Percentiles rank a stretch among this genome's conserved stretches.
Conservation (phyloP, 192 early-diverging fungal species). For the Lunasporangiospora selenospora region DNA sequence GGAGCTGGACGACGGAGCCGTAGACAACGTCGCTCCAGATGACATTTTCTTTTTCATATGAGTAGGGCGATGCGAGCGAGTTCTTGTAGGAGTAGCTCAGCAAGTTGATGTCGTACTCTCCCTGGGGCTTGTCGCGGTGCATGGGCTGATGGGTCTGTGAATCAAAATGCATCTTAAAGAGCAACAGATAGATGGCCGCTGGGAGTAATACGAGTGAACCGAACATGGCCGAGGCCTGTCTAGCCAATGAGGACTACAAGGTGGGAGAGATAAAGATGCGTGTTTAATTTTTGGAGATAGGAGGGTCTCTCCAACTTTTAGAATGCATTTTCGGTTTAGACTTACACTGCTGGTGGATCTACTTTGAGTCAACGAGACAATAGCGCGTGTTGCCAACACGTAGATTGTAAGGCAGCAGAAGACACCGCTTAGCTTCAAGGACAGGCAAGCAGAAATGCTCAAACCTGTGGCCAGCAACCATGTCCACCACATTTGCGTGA, state of each 20-base stretch:
- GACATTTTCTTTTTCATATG: conserved; percentile 1
- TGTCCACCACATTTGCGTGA: not conserved
- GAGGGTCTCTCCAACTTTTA: too few species aligned
- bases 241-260: too few species aligned
- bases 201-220: not conserved
- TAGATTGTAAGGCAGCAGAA: not conserved
- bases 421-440: not conserved
- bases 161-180: not conserved
- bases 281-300: too few species aligned
- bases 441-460: not conserved
- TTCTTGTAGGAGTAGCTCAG: not conserved
- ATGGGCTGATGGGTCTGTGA: not conserved
- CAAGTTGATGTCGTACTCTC: not conserved
- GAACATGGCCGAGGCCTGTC: not conserved
- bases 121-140: not conserved
- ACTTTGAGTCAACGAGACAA: not conserved
- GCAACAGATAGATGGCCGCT: not conserved
- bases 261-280: too few species aligned
- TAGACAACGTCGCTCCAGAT: conserved; percentile 56
- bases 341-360: too few species aligned
- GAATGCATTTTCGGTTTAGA: too few species aligned
- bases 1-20: conserved; percentile 60
- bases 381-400: not conserved
- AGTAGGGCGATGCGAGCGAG: not conserved
- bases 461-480: not conserved